A percentile compares a stretch with the other conserved stretches of the same genome.
Conservation (phyloP, 2,329 filamentous ascomycete species). For the Samsoniella hepiali region DNA sequence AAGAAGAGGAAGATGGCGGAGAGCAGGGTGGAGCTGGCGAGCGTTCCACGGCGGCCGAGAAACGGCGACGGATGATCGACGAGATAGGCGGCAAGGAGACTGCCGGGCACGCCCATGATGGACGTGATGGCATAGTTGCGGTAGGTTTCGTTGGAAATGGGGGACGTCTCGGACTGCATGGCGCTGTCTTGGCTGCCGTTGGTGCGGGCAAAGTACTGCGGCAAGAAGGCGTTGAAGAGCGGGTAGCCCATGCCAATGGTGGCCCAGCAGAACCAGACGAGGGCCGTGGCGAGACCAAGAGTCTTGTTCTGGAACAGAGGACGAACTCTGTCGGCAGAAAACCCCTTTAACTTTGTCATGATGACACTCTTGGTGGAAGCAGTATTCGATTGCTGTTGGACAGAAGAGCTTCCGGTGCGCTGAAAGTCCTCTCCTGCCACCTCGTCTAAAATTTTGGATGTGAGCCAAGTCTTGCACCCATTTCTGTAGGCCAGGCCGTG, state of each 20-base stretch:
- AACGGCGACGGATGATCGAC: conserved; percentile 62
- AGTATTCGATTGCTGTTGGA: conserved; percentile 18
- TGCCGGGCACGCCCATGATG: conserved; percentile 72
- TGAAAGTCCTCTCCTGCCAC: conserved; percentile 46
- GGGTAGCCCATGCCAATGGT: conserved; percentile 84
- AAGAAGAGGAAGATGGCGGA: conserved; percentile 68
- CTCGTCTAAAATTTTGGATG: conserved; percentile 62
- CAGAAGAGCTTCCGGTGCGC: conserved; percentile 21
- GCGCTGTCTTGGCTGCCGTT: conserved; percentile 37
- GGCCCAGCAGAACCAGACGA: conserved; percentile 78
- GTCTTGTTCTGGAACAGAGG: conserved; percentile 60
- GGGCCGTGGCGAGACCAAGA: conserved; percentile 47
- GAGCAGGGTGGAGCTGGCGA: conserved; percentile 63
- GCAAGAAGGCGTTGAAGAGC: conserved; percentile 87
- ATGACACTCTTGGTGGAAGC: conserved; percentile 41
- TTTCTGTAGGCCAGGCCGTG: conserved; percentile 76
- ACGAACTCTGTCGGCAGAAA: conserved; percentile 63
- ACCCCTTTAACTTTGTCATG: conserved; percentile 58
- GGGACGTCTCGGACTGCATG: conserved; percentile 32
- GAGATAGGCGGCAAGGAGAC: conserved; percentile 68
- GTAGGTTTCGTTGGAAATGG: conserved; percentile 56
- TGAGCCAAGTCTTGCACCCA: conserved; percentile 68
- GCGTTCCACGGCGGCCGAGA: conserved; percentile 68
- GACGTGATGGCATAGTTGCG: conserved; percentile 81
- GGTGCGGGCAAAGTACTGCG: conserved; percentile 69